Base-by-base conservation (phyloP, 305 asterid species). In the Caryopteris hybrid region DNA sequence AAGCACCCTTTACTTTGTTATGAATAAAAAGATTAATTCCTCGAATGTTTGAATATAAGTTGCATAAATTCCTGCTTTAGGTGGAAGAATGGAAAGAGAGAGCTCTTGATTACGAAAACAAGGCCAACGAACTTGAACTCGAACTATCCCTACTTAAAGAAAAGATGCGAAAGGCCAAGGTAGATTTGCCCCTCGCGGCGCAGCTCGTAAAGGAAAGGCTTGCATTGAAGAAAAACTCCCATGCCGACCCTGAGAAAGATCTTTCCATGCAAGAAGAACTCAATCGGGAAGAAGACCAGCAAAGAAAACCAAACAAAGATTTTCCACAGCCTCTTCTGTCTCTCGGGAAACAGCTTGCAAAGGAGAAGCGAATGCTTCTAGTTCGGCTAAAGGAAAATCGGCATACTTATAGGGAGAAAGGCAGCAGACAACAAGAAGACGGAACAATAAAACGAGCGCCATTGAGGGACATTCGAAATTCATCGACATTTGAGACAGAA, bases 1-100 rank as follows among this genome's bases (percentile, higher is more conserved):
- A 84, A 88, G 95, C 4, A 5, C 4, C 48, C 14, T 14, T 47
- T 2, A 11, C 4, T 34, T 47, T 29, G 2, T 6, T n/a, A 8
- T 25, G 31, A 25, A 4, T 25, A 25, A 25, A 25, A 25, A 4
- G 31, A 25, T 25, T 2, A 25, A 25, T 25, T 25, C 31, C 31
- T 1, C 31, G 4, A 25, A 25, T 25, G 4, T 25, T 25, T 25
- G 31, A 25, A 1, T 1, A 25, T 1, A 25, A 38, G 17, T 34
- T 1, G 2, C 13, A 5, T 0, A 8, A 0, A 1, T 14, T 61
- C 2, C 4, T 22, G 22, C 22, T 63, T 25, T 54, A 91, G 98
- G 90, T 91, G 66, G 79, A 81, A 69, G 91, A 84, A 61, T 91
- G 94, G 98, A 83, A 77, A 77, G 86, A 69, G 62, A 86, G 66